Evolutionary conservation across 2,329 filamentous ascomycete species (phyloP).

Genomic region (Penicillium digitatum): DNA sequence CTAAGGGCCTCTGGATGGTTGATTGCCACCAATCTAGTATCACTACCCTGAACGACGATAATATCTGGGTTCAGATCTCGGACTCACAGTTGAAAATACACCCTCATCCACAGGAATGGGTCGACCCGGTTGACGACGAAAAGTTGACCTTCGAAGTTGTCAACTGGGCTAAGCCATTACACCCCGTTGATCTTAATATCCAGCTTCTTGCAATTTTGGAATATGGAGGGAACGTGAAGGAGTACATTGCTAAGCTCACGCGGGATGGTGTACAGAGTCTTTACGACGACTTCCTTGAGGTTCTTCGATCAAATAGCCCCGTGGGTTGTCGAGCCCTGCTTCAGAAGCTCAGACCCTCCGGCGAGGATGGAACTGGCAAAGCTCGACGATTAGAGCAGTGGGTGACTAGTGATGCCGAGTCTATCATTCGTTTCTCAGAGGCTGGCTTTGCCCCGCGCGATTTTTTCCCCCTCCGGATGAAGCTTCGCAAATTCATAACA

Average conservation of each 20-base stretch:
- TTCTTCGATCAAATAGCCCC: slow-evolving; percentile 36
- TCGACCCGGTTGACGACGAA: slow-evolving; percentile 34
- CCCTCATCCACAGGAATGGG: slow-evolving; percentile 37
- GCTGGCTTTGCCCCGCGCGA: slow-evolving; percentile 47
- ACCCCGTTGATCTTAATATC: slow-evolving; percentile 49
- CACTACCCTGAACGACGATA: slow-evolving; percentile 15
- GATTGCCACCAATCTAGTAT: slow-evolving; percentile 37
- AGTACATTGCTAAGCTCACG: slow-evolving; percentile 44
- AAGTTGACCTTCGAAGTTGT: slow-evolving; percentile 57
- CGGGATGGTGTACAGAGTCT: slow-evolving; percentile 35
- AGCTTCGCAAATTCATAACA: slow-evolving; percentile 39
- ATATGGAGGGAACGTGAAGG: slow-evolving; percentile 47
- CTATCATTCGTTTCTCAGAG: slow-evolving; percentile 39
- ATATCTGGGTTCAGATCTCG: slow-evolving; percentile 54
- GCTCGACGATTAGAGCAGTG: slow-evolving; percentile 35
- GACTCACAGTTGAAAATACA: slow-evolving; percentile 57
- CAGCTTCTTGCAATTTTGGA: slow-evolving; percentile 55
- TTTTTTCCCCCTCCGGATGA: slow-evolving; percentile 41
- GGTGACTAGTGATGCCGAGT: slow-evolving; percentile 33
- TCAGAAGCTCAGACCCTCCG: slow-evolving; percentile 29
- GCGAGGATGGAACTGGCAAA: slow-evolving; percentile 23
- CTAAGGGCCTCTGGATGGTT: slow-evolving; percentile 61
- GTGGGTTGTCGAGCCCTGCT: slow-evolving; percentile 37
- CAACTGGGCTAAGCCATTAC: slow-evolving; percentile 45
- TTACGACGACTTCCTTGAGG: slow-evolving; percentile 34